These are phyloP conservation scores for Erythrobasidium yunnanense DNA, from an alignment of 768 basidiomycete species.

Conservation along the genomic window DNA sequence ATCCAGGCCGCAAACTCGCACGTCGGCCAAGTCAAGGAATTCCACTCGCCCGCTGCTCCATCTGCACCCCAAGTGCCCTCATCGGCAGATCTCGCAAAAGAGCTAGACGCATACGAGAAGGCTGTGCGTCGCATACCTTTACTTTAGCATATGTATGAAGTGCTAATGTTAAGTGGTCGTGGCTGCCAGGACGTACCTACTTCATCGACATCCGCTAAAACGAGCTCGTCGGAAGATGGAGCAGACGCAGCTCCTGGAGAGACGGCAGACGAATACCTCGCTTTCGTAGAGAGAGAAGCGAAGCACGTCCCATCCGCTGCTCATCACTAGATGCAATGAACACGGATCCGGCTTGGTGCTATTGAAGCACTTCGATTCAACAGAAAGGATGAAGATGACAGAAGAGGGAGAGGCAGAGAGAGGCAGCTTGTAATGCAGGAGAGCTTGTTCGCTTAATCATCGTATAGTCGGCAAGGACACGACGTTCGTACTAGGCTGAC, in stretches of 20 bases:
- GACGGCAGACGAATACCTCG: slow-evolving; percentile 32
- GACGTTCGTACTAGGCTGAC: too few relatives aligned
- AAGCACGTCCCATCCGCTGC: background rate
- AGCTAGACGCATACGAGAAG: slow-evolving; percentile 71
- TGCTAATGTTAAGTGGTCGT: background rate
- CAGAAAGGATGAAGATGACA: too few relatives aligned
- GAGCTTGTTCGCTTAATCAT: too few relatives aligned
- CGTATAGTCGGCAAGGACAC: too few relatives aligned
- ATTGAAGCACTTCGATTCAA: too few relatives aligned
- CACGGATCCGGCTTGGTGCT: too few relatives aligned
- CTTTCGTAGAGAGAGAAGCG: slow-evolving; percentile 23
- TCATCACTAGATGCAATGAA: slow-evolving; percentile 17
- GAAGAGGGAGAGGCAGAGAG: too few relatives aligned
- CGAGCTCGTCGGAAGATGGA: background rate
- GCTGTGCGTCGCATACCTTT: slow-evolving; percentile 52
- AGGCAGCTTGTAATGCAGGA: too few relatives aligned
- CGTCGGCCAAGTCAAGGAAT: slow-evolving; percentile 72
- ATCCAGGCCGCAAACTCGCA: slow-evolving; percentile 77
- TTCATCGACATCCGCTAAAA: background rate
- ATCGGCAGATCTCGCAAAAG: slow-evolving; percentile 64
- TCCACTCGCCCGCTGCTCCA: slow-evolving; percentile 63
- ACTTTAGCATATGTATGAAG: background rate
- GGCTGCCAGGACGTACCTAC: background rate
- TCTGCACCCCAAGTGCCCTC: slow-evolving; percentile 61
- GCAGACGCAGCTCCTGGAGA: slow-evolving; percentile 42